These are phyloP conservation scores for Kalmusia sp. DNA, from an alignment of 2,329 filamentous ascomycete species.

Conservation along the genomic window DNA sequence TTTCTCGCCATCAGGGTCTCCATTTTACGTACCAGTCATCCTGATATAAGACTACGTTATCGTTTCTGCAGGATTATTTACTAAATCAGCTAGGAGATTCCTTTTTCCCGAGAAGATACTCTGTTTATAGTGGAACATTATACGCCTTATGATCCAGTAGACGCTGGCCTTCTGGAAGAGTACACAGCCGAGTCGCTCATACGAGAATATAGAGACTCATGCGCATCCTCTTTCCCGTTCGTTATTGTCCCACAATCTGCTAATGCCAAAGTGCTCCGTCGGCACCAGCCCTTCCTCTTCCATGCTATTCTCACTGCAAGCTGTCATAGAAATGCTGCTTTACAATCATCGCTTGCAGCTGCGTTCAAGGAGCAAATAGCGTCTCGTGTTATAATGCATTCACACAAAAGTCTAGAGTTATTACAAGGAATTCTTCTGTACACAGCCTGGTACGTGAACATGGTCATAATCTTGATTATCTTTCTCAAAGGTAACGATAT, in stretches of 20 bases:
- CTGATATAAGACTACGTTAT: too few species aligned
- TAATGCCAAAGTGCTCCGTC: slow-evolving; percentile 19
- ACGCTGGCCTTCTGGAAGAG: slow-evolving; percentile 22
- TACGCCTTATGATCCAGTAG: slow-evolving; percentile 25
- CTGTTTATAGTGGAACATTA: neutral
- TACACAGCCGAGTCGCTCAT: slow-evolving; percentile 19
- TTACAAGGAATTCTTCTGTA: slow-evolving; percentile 49
- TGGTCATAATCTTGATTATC: too few species aligned
- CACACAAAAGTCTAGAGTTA: slow-evolving; percentile 47
- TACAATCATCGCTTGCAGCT: slow-evolving; percentile 36
- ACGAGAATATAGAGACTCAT: slow-evolving; percentile 22
- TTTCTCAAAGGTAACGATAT: neutral
- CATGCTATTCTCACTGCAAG: slow-evolving; percentile 40
- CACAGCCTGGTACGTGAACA: slow-evolving; percentile 36
- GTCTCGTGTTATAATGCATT: slow-evolving; percentile 37
- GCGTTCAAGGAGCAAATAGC: slow-evolving; percentile 37
- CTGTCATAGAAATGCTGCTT: slow-evolving; percentile 25
- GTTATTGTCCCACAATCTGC: slow-evolving; percentile 21
- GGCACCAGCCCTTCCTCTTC: slow-evolving; percentile 44
- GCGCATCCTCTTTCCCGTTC: slow-evolving; percentile 29
- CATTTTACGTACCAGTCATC: too few species aligned
- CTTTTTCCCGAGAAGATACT: neutral
- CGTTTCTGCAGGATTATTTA: too few species aligned
- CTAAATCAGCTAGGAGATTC: too few species aligned
- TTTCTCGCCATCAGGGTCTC: too few species aligned